Conservation (phyloP, 1,284 basidiomycete species). For the Rhizoctonia solani region DNA sequence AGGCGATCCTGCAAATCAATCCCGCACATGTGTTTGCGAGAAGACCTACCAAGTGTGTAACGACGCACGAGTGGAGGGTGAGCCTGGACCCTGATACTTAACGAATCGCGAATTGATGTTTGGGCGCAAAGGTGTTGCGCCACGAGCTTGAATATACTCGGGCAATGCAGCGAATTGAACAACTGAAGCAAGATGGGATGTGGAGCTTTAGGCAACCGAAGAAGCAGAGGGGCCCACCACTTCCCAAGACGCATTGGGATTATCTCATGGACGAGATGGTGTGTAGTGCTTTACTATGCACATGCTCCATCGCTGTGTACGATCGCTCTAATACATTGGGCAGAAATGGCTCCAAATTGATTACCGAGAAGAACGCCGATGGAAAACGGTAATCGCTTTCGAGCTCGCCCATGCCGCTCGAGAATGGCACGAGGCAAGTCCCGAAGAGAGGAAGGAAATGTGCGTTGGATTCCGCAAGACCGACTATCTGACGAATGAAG, state of each 20-base stretch:
- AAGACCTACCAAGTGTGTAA: slow-evolving; percentile 72
- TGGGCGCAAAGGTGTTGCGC: slow-evolving; percentile 63
- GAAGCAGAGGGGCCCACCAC: slow-evolving; percentile 82
- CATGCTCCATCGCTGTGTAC: neutral
- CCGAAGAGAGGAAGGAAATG: slow-evolving; percentile 65
- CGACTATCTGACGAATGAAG: neutral
- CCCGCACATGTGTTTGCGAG: slow-evolving; percentile 70
- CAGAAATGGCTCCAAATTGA: slow-evolving; percentile 97
- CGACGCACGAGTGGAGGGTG: slow-evolving; percentile 78
- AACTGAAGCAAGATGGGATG: slow-evolving; percentile 74
- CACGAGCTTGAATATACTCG: slow-evolving; percentile 75
- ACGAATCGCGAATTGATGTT: slow-evolving; percentile 5
- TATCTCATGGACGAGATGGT: slow-evolving; percentile 97
- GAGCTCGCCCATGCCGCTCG: slow-evolving; percentile 82
- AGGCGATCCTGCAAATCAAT: slow-evolving; percentile 68
- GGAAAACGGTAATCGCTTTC: slow-evolving; percentile 88
- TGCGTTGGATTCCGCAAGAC: slow-evolving; percentile 52
- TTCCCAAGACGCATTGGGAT: slow-evolving; percentile 92
- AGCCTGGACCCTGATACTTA: slow-evolving; percentile 43
- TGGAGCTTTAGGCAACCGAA: slow-evolving; percentile 98
- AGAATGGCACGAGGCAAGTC: slow-evolving; percentile 82
- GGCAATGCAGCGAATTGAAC: slow-evolving; percentile 84
- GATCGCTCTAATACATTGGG: neutral
- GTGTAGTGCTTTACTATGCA: slow-evolving; percentile 45
- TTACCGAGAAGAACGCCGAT: slow-evolving; percentile 90